A percentile compares a stretch with the other conserved stretches of the same genome.
Conservation (phyloP, 1,284 basidiomycete genomes). For the Ustilago cynodontis region DNA sequence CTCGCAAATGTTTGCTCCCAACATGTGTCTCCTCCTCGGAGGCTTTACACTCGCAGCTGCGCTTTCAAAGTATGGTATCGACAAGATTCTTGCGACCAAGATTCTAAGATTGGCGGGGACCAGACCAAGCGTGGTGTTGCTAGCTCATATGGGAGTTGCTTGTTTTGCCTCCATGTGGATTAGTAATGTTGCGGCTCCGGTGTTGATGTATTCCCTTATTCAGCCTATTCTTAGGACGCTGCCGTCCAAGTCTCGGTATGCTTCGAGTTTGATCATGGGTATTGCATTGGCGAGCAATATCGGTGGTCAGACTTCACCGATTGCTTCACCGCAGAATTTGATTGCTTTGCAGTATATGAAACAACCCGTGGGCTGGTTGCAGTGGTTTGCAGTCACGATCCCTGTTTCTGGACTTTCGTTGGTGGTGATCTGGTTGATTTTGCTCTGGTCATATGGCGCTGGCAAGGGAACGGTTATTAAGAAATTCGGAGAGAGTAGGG, state of each 20-base stretch:
- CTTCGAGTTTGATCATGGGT: conserved; percentile 90
- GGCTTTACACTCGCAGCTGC: conserved; percentile 99
- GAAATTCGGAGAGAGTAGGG: conserved; percentile 55
- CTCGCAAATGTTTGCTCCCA: conserved; percentile 81
- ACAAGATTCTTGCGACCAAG: conserved; percentile 88
- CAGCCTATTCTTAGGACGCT: conserved; percentile 94
- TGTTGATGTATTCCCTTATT: conserved; percentile 96
- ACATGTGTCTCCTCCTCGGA: conserved; percentile 80
- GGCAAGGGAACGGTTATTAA: conserved; percentile 74
- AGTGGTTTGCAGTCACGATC: conserved; percentile 94
- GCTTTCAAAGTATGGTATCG: conserved; percentile 95
- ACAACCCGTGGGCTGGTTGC: conserved; percentile 85
- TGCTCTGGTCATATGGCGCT: conserved; percentile 87
- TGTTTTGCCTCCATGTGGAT: conserved; percentile 99
- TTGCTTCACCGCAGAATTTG: conserved; percentile 94
- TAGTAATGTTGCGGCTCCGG: conserved; percentile 96
- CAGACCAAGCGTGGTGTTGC: conserved; percentile 84
- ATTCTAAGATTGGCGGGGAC: conserved; percentile 91
- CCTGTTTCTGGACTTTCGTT: conserved; percentile 89
- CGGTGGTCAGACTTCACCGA: conserved; percentile 92
- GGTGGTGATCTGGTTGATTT: conserved; percentile 88
- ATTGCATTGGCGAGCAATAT: conserved; percentile 98
- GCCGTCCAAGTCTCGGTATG: conserved; percentile 87
- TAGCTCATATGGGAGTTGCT: conserved; percentile 95
- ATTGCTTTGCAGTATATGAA: conserved; percentile 92